Base-by-base conservation (phyloP, 164 flowering plant species). In the Taxillus chinensis region DNA sequence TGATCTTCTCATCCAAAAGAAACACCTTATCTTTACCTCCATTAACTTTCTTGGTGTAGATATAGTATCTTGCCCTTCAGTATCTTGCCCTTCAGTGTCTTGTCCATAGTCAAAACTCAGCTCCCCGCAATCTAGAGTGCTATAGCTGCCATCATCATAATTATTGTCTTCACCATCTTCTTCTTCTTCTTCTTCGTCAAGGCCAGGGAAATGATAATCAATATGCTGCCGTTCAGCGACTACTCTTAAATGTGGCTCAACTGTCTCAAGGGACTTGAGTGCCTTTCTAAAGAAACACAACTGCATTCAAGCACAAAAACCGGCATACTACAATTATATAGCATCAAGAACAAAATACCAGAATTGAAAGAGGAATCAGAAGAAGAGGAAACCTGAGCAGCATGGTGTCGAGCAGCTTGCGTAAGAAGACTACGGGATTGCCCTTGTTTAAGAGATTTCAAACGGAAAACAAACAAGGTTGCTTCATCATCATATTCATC, bases 371-470 rank as follows among this genome's bases (percentile, higher is more conserved):
- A 3, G 3, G 8, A 45, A 9, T n/a, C 55, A 8, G 60, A 65
- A 27, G n/a, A 51, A 57, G 10, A 51, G 60, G 41, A 66, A 73
- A 92, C 98, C 93, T 90, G 96, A 60, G 98, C 93, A 71, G 93
- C 96, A 81, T 92, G 93, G 69, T 92, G 98, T 43, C 98, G 79
- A 62, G 91, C 85, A 55, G 96, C 96, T 80, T 92, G 98, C 37
- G 96, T 90, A 48, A 92, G 78, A 75, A 92, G 91, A 72, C 93
- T 90, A 5, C 92, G 81, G 14, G 89, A 81, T 64, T 92, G 96
- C 56, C 98, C 98, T 74, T 82, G 85, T 73, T 83, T 90, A 61
- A 92, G 75, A 53, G 98, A 92, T 73, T 87, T 81, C 75, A 90
- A 67, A 48, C 96, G 93, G 68, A 92, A 90, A 62, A 90, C 80